phyloP scores from a whole-genome alignment of 371 early-diverging fungal species.

The Pancytospora philotis region DNA sequence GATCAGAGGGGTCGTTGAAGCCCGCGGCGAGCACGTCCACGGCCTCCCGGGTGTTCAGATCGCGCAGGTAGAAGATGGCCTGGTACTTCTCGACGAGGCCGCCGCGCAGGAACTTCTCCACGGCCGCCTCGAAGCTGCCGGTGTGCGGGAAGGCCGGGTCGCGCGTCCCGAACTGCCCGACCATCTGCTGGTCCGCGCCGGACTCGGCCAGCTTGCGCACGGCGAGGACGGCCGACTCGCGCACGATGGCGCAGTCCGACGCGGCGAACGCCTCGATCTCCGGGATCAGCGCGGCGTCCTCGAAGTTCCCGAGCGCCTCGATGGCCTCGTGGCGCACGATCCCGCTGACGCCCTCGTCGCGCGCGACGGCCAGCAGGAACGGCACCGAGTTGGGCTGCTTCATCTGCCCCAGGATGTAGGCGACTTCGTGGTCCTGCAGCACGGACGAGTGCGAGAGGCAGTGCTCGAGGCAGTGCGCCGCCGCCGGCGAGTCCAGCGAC shows the following conservation, averaged over 20 bases:
- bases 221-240: constrained; percentile 84
- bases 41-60: constrained; percentile 68
- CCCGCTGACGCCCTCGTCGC: constrained; percentile 66
- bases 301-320: constrained; percentile 55
- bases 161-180: constrained; percentile 45
- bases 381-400: constrained; percentile 67
- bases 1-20: constrained; percentile 64
- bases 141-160: constrained; percentile 60
- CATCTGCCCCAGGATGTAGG: constrained; percentile 95
- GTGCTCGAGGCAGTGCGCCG: constrained; percentile 64
- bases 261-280: constrained; percentile 39
- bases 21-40: constrained; percentile 75
- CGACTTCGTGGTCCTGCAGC: constrained; percentile 89
- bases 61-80: constrained; percentile 92
- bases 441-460: constrained; percentile 75
- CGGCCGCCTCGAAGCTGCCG: constrained; percentile 75
- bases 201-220: constrained; percentile 62
- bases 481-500: constrained; percentile 65
- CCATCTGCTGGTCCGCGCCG: constrained; percentile 62
- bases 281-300: constrained; percentile 20
- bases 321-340: constrained; percentile 91
- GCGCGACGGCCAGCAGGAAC: constrained; percentile 65
- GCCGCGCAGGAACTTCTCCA: constrained; percentile 63
- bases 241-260: constrained; percentile 52
- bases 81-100: constrained; percentile 81